phyloP scores from a whole-genome alignment of 2,329 filamentous ascomycete genomes.

The Orbilia brochopaga region DNA sequence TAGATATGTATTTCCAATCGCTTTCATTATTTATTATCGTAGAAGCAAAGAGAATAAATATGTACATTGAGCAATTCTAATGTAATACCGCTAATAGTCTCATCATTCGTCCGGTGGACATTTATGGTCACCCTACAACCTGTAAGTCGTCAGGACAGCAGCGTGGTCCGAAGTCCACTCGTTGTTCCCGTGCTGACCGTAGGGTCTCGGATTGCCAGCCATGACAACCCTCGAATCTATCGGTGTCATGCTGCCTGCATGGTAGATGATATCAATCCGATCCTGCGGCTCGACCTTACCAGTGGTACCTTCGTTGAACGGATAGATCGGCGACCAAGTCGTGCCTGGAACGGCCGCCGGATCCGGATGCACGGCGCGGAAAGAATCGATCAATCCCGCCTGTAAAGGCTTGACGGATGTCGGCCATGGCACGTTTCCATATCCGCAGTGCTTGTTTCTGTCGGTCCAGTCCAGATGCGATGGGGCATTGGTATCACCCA shows the following conservation, averaged over 20 bases:
- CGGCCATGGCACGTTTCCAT: constrained; percentile 58
- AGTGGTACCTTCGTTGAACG: constrained; percentile 54
- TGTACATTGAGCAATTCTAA: too few species aligned
- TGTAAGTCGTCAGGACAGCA: constrained; percentile 35
- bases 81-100: too few species aligned
- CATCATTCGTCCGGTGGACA: too few species aligned
- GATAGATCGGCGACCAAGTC: constrained; percentile 60
- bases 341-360: constrained; percentile 56
- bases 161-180: constrained; percentile 61
- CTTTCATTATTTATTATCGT: too few species aligned
- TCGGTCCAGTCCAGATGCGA: constrained; percentile 61
- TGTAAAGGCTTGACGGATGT: constrained; percentile 57
- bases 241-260: constrained; percentile 57
- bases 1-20: too few species aligned
- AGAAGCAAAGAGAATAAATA: too few species aligned
- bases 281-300: constrained; percentile 58
- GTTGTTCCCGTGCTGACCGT: constrained; percentile 58
- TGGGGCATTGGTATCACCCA: constrained; percentile 61
- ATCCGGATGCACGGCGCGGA: constrained; percentile 58
- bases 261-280: constrained; percentile 60
- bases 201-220: constrained; percentile 57
- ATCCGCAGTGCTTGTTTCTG: constrained; percentile 58
- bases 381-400: constrained; percentile 59
- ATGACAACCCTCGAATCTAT: constrained; percentile 56
- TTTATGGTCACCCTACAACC: too few species aligned